These are phyloP conservation scores for Saccharomycopsis oosterbeekiorum DNA, from an alignment of 805 yeast species.

Conservation along the genomic window DNA sequence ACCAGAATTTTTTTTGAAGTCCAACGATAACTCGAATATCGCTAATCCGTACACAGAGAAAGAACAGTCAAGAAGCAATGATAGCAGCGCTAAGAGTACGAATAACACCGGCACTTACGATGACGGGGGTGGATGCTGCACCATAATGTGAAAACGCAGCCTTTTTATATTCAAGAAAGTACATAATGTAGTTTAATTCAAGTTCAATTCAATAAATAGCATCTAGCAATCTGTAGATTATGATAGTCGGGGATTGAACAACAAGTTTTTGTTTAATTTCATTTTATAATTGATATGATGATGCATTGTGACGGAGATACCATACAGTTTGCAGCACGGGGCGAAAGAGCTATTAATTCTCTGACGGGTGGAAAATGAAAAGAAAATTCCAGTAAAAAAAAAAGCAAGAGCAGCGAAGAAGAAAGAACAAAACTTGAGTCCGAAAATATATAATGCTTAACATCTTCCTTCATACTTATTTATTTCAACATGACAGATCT, in stretches of 20 bases:
- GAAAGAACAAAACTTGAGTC: background rate
- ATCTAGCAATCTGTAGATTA: no score
- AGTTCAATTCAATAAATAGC: no score
- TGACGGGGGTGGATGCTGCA: background rate
- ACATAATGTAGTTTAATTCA: no score
- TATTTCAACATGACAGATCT: background rate
- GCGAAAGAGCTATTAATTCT: no score
- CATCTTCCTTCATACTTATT: background rate
- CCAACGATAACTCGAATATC: background rate
- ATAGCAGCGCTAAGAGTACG: background rate
- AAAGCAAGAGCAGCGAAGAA: background rate
- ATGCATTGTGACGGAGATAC: background rate
- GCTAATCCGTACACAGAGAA: background rate
- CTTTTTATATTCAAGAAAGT: no score
- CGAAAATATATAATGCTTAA: background rate
- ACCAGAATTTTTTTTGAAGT: background rate
- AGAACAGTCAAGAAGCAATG: background rate
- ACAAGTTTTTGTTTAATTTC: no score
- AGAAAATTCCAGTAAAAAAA: slow-evolving; percentile 1
- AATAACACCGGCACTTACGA: background rate
- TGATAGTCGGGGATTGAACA: no score
- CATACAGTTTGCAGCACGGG: background rate
- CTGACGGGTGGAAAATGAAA: background rate
- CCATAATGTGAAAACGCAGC: background rate
- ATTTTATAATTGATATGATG: no score